phyloP scores from a whole-genome alignment of 2,329 filamentous ascomycete species.

The Colletotrichum spaethianum region DNA sequence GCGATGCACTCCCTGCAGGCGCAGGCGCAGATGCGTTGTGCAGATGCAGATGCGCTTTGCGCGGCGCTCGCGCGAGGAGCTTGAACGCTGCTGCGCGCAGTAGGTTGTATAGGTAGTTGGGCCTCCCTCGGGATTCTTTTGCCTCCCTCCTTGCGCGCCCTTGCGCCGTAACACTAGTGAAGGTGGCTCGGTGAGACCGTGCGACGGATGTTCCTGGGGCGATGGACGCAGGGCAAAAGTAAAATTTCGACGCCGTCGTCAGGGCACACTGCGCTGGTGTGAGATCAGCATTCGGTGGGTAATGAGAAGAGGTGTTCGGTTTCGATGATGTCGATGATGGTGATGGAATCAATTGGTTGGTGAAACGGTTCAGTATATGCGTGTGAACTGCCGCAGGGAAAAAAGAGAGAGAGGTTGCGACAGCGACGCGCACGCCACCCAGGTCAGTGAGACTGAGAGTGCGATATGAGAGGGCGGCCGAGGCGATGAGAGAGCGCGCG shows the following conservation, averaged over 20 bases:
- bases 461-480: conserved; percentile 7
- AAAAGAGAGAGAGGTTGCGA: background rate
- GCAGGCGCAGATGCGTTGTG: background rate
- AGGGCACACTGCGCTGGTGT: background rate
- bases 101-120: background rate
- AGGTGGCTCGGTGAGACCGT: conserved; percentile 21
- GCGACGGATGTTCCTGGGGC: conserved; percentile 12
- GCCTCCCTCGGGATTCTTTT: background rate
- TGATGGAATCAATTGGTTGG: background rate
- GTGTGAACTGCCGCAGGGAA: background rate
- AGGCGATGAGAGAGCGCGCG: background rate
- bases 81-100: background rate
- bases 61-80: conserved; percentile 3
- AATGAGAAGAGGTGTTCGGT: background rate
- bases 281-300: background rate
- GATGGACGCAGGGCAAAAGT: background rate
- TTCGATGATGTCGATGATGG: background rate
- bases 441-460: conserved; percentile 5
- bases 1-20: background rate
- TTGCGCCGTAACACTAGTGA: conserved; percentile 26
- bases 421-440: conserved; percentile 13
- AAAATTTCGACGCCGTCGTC: conserved; percentile 1
- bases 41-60: conserved; percentile 4
- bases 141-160: background rate
- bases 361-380: background rate